Conservation (phyloP, 148 eudicot genomes). For the Amaranthus cruentus region DNA sequence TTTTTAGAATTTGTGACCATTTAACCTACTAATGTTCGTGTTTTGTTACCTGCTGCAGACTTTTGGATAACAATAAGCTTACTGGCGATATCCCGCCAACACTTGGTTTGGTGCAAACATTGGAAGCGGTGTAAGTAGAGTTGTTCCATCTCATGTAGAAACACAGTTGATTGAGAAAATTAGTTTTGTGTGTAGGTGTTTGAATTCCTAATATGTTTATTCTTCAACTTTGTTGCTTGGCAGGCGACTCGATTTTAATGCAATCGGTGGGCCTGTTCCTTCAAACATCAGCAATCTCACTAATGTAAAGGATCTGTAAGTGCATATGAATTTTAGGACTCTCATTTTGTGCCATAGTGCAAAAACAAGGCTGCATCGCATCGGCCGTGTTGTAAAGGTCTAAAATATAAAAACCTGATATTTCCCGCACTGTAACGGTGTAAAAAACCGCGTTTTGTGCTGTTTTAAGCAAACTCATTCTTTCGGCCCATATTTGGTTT, state of each 20-base stretch:
- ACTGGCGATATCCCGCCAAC: constrained; percentile 51
- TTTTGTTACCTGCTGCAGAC: constrained; percentile 23
- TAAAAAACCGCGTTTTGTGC: too few relatives aligned
- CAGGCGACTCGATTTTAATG: constrained; percentile 77
- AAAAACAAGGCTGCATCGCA: too few relatives aligned
- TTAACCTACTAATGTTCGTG: neutral
- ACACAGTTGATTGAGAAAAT: neutral
- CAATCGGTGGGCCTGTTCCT: constrained; percentile 52
- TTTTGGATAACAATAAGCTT: constrained; percentile 54
- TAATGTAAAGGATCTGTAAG: constrained; percentile 51
- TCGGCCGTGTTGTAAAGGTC: too few relatives aligned
- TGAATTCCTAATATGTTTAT: neutral
- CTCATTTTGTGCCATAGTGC: neutral
- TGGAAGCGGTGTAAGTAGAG: constrained; percentile 67
- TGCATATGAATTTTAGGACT: neutral
- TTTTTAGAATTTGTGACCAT: too few relatives aligned
- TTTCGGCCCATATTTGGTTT: too few relatives aligned
- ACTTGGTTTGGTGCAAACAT: constrained; percentile 39
- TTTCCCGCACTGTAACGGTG: too few relatives aligned
- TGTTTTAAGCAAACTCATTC: too few relatives aligned
- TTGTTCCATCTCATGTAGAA: neutral
- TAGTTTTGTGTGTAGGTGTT: neutral
- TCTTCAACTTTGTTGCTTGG: constrained; percentile 5
- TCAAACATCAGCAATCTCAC: constrained; percentile 54
- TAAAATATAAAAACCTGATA: too few relatives aligned